A percentile compares a stretch with the other conserved stretches of the same genome.
phyloP scores from a whole-genome alignment of 371 early-diverging fungal species.

The Mortierella sp. region DNA sequence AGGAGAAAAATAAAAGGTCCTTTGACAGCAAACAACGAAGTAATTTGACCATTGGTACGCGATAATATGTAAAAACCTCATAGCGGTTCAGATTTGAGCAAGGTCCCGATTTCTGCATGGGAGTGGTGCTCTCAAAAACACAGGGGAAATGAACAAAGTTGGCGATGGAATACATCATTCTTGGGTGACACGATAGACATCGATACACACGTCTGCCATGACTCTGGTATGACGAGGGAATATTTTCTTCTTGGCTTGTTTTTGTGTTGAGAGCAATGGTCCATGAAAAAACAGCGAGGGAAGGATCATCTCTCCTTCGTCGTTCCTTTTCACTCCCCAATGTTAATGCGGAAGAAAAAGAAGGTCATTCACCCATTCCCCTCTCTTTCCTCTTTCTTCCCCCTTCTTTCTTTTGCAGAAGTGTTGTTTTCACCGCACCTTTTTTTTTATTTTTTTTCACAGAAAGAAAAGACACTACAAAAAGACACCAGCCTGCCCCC shows the following conservation, averaged over 20 bases:
- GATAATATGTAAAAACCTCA: no score
- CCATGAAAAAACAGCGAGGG: not conserved
- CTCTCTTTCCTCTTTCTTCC: conserved; percentile 1
- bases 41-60: not conserved
- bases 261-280: no score
- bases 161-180: not conserved
- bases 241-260: no score
- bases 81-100: not conserved
- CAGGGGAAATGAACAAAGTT: not conserved
- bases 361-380: not conserved
- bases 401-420: not conserved
- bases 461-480: not conserved
- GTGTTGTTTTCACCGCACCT: not conserved
- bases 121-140: not conserved
- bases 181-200: not conserved
- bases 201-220: not conserved
- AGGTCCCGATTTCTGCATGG: not conserved
- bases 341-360: not conserved
- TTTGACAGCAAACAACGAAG: not conserved
- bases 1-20: not conserved
- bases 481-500: not conserved
- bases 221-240: not conserved
- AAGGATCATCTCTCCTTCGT: conserved; percentile 2
- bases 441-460: not conserved
- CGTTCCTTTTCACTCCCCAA: not conserved